Base-by-base conservation (phyloP, 139 green algal species). In the Mesotaenium endlicherianum region DNA sequence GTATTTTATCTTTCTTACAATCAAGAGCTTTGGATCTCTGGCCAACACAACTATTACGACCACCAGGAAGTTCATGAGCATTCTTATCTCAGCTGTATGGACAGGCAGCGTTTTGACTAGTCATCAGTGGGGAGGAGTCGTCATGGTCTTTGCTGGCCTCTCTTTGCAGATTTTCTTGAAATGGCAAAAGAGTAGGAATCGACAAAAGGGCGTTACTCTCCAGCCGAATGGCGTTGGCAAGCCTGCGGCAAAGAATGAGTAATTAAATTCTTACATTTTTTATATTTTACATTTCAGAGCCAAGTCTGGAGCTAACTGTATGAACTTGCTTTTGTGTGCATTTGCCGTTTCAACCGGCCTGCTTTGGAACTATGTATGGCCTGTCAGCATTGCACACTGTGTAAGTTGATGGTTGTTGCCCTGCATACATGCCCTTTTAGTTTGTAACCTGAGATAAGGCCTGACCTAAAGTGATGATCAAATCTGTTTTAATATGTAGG, bases 11-110 rank as follows among this genome's bases (percentile, higher is more conserved):
- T 99, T 99, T 85, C 91, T 91, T 77, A 98, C 94, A 36, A 98
- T 99, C 89, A 89, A 57, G 16, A 80, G 45, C 4, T 98, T 98
- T 91, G 96, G 96, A 4, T 92, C 92, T 6, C 86, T 99, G n/a
- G 81, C 91, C 41, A 96, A 94, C 86, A 97, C 94, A 0, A 90
- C 97, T 26, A 91, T 98, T 36, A 98, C 94, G 83, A 99, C 96
- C 43, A 99, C 96, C 16, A 91, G 96, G 68, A 99, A 99, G 92
- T 98, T 99, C 87, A 97, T 98, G 90, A 97, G 93, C 89, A 98
- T 99, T 78, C 83, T 99, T 82, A 83, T 96, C 26, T 95, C 88
- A 2, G 91, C 93, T 5, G 20, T 92, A 31, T 81, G 82, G 84
- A 93, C 90, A 47, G 89, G 88, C 78, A 97, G 94, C 81, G 89